phyloP scores from a whole-genome alignment of 768 basidiomycete genomes.

The Lyophyllum shimeji region DNA sequence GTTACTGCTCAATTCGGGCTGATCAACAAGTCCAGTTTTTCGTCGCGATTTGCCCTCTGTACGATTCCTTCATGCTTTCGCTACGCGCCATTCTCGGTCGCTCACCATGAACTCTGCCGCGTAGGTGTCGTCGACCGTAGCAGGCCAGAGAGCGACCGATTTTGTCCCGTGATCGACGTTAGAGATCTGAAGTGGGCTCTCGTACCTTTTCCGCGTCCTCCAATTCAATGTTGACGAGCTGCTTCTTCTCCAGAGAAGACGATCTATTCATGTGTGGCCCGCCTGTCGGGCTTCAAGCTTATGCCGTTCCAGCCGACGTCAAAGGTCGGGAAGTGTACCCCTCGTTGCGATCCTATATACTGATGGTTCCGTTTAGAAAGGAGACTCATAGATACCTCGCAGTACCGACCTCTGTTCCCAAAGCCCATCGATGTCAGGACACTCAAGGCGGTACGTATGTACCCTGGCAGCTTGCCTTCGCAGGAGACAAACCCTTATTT shows the following conservation, averaged over 20 bases:
- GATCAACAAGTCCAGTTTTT: neutral
- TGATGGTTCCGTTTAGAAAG: neutral
- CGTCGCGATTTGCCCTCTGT: neutral
- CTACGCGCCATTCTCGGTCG: neutral
- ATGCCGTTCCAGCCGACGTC: slow-evolving; percentile 1
- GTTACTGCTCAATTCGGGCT: neutral
- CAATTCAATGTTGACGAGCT: neutral
- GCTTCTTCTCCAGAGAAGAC: neutral
- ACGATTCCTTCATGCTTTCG: neutral
- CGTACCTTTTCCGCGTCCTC: neutral
- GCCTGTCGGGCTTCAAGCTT: slow-evolving; percentile 12
- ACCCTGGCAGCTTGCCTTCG: neutral
- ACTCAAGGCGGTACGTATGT: neutral
- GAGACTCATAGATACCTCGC: neutral
- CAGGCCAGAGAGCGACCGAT: neutral
- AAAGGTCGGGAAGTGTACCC: neutral
- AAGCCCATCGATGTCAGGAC: neutral
- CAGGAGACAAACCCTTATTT: neutral
- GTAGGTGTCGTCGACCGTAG: neutral
- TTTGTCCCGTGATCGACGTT: neutral
- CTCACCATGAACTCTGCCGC: neutral
- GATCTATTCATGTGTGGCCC: slow-evolving; percentile 6
- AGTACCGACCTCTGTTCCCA: neutral
- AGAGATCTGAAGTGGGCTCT: neutral
- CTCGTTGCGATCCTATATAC: neutral